These are phyloP conservation scores for Cicer judaicum DNA, from an alignment of 306 rosid genomes.

Conservation along the genomic window DNA sequence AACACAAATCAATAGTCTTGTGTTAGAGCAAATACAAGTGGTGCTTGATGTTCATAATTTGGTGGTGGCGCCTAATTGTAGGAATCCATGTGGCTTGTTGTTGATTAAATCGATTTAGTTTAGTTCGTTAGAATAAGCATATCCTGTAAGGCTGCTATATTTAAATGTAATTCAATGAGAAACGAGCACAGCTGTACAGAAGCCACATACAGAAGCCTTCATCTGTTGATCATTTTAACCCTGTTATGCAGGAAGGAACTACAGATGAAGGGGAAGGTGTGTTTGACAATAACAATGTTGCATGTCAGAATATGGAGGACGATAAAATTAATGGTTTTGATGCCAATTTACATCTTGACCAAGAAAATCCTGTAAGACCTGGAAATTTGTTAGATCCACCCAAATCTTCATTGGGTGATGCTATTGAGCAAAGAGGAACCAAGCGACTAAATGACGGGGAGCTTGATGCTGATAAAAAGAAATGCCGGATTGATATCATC, in stretches of 20 bases:
- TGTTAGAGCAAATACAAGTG: constrained; percentile 8
- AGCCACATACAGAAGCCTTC: constrained; percentile 48
- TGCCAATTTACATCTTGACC: constrained; percentile 47
- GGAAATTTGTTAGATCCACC: constrained; percentile 45
- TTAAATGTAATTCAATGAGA: constrained; percentile 56
- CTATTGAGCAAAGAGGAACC: constrained; percentile 60
- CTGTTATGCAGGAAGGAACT: constrained; percentile 49
- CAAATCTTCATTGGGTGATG: constrained; percentile 49
- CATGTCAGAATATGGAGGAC: constrained; percentile 43
- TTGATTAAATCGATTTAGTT: constrained; percentile 24
- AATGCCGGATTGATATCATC: constrained; percentile 48
- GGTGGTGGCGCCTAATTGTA: constrained; percentile 7
- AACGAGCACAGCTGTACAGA: constrained; percentile 43
- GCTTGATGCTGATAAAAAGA: constrained; percentile 59
- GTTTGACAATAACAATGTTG: constrained; percentile 46
- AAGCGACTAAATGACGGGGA: constrained; percentile 66
- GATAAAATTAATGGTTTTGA: constrained; percentile 51
- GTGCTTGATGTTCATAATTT: constrained; percentile 33
- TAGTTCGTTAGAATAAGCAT: constrained; percentile 26
- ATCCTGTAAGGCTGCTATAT: constrained; percentile 35
- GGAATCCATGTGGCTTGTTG: constrained; percentile 23
- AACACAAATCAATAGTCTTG: constrained; percentile 20
- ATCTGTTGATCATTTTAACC: constrained; percentile 47
- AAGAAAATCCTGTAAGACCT: constrained; percentile 46
- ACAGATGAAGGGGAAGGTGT: constrained; percentile 44